Evolutionary conservation across 2,329 filamentous ascomycete genomes (phyloP).

Genomic region (Trichoderma brevicompactum): DNA sequence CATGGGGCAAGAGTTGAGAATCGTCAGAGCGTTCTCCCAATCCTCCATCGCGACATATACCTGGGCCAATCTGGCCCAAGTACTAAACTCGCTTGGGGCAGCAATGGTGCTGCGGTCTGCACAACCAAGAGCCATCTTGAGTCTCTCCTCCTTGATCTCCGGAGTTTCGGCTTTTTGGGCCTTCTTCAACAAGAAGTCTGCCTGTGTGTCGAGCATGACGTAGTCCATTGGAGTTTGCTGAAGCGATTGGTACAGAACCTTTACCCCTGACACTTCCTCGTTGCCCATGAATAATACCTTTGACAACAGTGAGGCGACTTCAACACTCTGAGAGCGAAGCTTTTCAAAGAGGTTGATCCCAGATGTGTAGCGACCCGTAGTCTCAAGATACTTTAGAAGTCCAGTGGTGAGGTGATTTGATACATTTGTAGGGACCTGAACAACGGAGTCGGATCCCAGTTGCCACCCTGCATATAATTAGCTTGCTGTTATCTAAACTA

Average conservation of each 20-base stretch:
- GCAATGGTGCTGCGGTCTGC: conserved; percentile 94
- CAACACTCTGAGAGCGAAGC: conserved; percentile 83
- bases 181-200: conserved; percentile 88
- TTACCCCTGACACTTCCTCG: conserved; percentile 94
- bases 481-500: not conserved
- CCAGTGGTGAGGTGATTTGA: conserved; percentile 96
- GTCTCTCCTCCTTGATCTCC: conserved; percentile 65
- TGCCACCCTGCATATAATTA: conserved; percentile 72
- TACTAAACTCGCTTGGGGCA: conserved; percentile 94
- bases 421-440: conserved; percentile 95
- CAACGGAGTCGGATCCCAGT: conserved; percentile 92
- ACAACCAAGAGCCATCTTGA: conserved; percentile 86
- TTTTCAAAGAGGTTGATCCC: conserved; percentile 99
- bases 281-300: conserved; percentile 93
- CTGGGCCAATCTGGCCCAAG: conserved; percentile 91
- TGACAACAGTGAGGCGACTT: conserved; percentile 90
- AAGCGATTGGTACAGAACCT: conserved; percentile 83
- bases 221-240: conserved; percentile 97
- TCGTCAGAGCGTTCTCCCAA: conserved; percentile 94
- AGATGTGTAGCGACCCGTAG: conserved; percentile 90
- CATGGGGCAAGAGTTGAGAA: conserved; percentile 98
- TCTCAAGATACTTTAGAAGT: conserved; percentile 91
- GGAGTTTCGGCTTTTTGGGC: conserved; percentile 60
- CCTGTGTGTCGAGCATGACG: conserved; percentile 91
- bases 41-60: conserved; percentile 93